These are phyloP conservation scores for Phytophthora pinifolia DNA, from an alignment of 352 stramenopile species.

Conservation along the genomic window DNA sequence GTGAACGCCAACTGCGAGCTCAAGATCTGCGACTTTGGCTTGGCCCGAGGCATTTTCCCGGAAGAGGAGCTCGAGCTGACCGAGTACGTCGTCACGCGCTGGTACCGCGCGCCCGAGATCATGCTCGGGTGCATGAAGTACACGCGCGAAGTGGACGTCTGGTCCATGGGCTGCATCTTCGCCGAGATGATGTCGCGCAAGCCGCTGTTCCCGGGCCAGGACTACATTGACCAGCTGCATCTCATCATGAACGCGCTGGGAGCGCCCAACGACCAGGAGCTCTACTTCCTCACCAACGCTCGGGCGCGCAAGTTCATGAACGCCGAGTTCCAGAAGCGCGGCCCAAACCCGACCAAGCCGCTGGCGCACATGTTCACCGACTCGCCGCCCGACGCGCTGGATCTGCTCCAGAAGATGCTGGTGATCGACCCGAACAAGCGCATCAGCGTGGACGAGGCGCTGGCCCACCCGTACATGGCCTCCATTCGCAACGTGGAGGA, in stretches of 20 bases:
- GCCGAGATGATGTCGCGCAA: conserved; percentile 98
- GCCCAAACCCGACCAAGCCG: conserved; percentile 60
- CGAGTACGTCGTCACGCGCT: conserved; percentile 94
- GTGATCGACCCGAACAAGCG: conserved; percentile 92
- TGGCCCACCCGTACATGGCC: conserved; percentile 88
- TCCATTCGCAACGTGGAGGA: conserved; percentile 89
- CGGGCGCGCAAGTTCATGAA: conserved; percentile 85
- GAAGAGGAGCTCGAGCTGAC: conserved; percentile 67
- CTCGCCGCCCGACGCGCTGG: conserved; percentile 60
- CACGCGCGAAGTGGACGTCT: conserved; percentile 90
- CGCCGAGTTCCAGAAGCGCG: conserved; percentile 74
- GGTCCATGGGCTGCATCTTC: conserved; percentile 99
- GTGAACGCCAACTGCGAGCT: conserved; percentile 93
- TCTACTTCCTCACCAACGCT: conserved; percentile 97
- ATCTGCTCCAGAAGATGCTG: conserved; percentile 92
- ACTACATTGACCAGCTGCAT: conserved; percentile 95
- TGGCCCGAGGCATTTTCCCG: conserved; percentile 80
- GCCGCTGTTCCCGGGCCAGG: conserved; percentile 96
- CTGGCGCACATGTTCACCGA: conserved; percentile 77
- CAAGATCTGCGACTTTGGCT: conserved; percentile 90
- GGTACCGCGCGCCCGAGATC: conserved; percentile 88
- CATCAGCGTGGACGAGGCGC: conserved; percentile 90
- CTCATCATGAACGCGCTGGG: conserved; percentile 97
- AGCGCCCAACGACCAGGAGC: conserved; percentile 91
- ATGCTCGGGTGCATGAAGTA: conserved; percentile 90